Percentiles rank a stretch among this genome's conserved stretches.
phyloP scores from a whole-genome alignment of 192 early-diverging fungal species.

The Hyaloraphidium curvatum region DNA sequence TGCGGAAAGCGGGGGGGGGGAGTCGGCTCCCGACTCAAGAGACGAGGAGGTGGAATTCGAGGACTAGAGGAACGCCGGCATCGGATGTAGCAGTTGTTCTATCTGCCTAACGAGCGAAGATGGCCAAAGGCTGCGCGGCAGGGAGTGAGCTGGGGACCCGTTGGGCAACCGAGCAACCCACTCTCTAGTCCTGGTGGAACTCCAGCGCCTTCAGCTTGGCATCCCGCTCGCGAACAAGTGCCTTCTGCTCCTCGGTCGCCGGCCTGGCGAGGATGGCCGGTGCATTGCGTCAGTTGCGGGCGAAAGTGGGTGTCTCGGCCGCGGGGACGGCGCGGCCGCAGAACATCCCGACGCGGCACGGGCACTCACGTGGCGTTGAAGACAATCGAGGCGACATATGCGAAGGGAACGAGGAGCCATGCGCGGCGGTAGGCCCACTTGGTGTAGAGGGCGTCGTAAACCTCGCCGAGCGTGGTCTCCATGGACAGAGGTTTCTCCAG shows the following conservation, averaged over 20 bases:
- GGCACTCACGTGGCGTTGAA: conserved; percentile 27
- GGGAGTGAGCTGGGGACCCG: too few relatives aligned
- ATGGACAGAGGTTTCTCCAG: conserved; percentile 7
- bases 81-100: too few relatives aligned
- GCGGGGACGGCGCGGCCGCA: background rate
- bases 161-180: background rate
- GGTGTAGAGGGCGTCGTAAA: conserved; percentile 20
- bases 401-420: conserved; percentile 24
- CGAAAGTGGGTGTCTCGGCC: background rate
- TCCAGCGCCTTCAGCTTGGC: conserved; percentile 18
- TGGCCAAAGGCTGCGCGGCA: too few relatives aligned
- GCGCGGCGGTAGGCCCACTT: conserved; percentile 23
- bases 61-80: too few relatives aligned
- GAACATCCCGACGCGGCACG: background rate
- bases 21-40: too few relatives aligned
- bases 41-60: too few relatives aligned
- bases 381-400: conserved; percentile 20
- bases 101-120: too few relatives aligned
- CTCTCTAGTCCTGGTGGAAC: conserved; percentile 20
- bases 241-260: conserved; percentile 19
- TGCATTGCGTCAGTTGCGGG: background rate
- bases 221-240: conserved; percentile 10
- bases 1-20: too few relatives aligned
- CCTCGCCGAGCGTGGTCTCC: conserved; percentile 24
- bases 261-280: conserved; percentile 13